Evolutionary conservation across 768 basidiomycete genomes (phyloP), one percentile per base, ranked within the genome.

Genomic region (Lactarius psammicola): DNA sequence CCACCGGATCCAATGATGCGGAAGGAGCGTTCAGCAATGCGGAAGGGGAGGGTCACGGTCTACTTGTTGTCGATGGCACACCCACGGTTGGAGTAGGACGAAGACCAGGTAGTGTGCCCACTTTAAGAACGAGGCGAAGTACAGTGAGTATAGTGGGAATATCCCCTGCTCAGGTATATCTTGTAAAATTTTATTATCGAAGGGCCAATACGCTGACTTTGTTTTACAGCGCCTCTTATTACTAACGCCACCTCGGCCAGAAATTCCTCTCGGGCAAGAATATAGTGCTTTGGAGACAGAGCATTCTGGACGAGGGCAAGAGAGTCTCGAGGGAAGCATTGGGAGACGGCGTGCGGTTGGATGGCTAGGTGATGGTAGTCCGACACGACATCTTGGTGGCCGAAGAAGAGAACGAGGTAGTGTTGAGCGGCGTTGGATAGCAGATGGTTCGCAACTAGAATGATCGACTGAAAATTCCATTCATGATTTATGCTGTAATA

Each of bases 131-230:
- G 65, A 83, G 82, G 69, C 82, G 78, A 63, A 89, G 86, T 74
- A 75, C 81, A 55, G 73, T 90, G 60, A 83, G 84, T 70, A 74
- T 90, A 61, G 81, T 90, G 71, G 87, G 86, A 4, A 80, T 92
- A 66, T 90, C 90, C 36, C 87, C 90, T 13, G 88, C 88, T 36
- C 88, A 91, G 80, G 87, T 87, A 72, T 62, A 77, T 67, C 17
- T 61, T 54, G 36, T n/a, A 18, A 18, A 28, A n/a, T 26, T 68
- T 44, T n/a, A 5, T 38, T 54, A 23, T n/a, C 30, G 20, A 23
- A 13, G n/a, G 33, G 56, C 17, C 11, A 40, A 60, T 56, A 26
- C 64, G 59, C 18, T 70, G 30, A 36, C 51, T 4, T n/a, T 67
- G 34, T n/a, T 54, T 42, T 49, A 10, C 72, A 86, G 83, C 88